Evolutionary conservation across 352 stramenopile species (phyloP).

Genomic region (Peronospora farinosa): DNA sequence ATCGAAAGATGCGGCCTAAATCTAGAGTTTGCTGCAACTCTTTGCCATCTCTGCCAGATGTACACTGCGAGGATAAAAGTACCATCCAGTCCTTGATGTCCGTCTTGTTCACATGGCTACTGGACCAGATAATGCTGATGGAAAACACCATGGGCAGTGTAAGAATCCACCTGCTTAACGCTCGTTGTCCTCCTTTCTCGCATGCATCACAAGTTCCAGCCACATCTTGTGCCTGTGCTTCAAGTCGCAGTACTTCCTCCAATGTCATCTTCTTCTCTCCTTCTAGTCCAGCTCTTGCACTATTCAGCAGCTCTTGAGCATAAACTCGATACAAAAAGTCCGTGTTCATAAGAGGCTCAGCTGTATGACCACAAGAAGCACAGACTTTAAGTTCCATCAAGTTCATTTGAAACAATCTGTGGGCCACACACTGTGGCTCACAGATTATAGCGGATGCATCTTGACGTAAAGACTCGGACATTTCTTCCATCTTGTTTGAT

Average conservation of each 20-base stretch:
- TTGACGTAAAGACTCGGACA: conserved; percentile 46
- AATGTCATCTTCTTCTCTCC: conserved; percentile 34
- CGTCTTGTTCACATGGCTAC: conserved; percentile 51
- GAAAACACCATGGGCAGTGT: conserved; percentile 83
- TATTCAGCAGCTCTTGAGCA: conserved; percentile 54
- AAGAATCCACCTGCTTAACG: conserved; percentile 63
- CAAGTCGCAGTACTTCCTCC: conserved; percentile 48
- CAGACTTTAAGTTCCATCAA: conserved; percentile 79
- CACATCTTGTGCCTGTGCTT: conserved; percentile 46
- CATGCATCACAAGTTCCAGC: conserved; percentile 48
- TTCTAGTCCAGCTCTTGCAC: conserved; percentile 3
- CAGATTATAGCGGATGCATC: conserved; percentile 66
- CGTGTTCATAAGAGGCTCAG: conserved; percentile 76
- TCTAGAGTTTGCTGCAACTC: conserved; percentile 53
- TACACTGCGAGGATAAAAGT: conserved; percentile 50
- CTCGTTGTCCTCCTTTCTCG: conserved; percentile 39
- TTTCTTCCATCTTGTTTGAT: conserved; percentile 25
- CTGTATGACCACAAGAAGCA: conserved; percentile 47
- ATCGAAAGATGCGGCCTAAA: conserved; percentile 59
- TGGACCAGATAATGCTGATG: conserved; percentile 79
- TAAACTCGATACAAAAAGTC: conserved; percentile 84
- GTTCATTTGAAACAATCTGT: conserved; percentile 83
- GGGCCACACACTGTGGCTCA: conserved; percentile 72
- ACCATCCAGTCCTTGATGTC: conserved; percentile 72
- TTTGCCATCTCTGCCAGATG: conserved; percentile 11